Base-by-base conservation (phyloP, 139 green algal genomes). In the Klebsormidium nitens region DNA sequence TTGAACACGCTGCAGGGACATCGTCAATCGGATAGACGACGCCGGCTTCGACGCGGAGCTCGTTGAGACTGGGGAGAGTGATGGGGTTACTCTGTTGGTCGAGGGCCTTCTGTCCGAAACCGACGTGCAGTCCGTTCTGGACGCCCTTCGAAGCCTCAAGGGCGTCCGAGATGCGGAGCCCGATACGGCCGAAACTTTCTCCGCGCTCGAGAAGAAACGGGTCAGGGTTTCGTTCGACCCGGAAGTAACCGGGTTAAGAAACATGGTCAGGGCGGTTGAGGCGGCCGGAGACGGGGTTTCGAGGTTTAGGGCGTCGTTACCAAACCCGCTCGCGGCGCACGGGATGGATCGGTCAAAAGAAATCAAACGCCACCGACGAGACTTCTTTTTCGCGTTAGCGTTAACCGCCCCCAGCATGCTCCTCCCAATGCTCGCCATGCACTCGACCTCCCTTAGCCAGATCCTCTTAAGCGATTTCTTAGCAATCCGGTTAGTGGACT, bases 381-480 rank as follows among this genome's bases (percentile, higher is more conserved):
- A 5, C 42, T 17, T 47, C n/a, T n/a, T n/a, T n/a, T n/a, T n/a
- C n/a, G n/a, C n/a, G n/a, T n/a, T n/a, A n/a, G n/a, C n/a, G n/a
- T 89, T 95, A 70, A 95, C 91, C 0, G 37, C 91, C 14, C 92
- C 91, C 1, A 79, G 95, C 3, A 90, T 95, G 63, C 61, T 97
- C 37, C 52, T 96, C 34, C 83, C 88, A 35, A 95, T 96, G 89
- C 81, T 97, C 26, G 76, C 91, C 42, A 85, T 87, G 5, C 84
- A 88, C 65, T 55, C 92, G 2, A 83, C 84, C 0, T 71, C 68
- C 23, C 29, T 89, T 28, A 29, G 52, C 11, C 29, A 37, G 19
- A 36, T 84, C 17, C 75, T 81, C 50, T 42, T 75, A 6, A 52
- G 62, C 8, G 69, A 79, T 34, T 23, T 96, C 34, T 36, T 84